A percentile compares a stretch with the other conserved stretches of the same genome.
Conservation (phyloP, 78 protist species). For the Acrasis kona region DNA sequence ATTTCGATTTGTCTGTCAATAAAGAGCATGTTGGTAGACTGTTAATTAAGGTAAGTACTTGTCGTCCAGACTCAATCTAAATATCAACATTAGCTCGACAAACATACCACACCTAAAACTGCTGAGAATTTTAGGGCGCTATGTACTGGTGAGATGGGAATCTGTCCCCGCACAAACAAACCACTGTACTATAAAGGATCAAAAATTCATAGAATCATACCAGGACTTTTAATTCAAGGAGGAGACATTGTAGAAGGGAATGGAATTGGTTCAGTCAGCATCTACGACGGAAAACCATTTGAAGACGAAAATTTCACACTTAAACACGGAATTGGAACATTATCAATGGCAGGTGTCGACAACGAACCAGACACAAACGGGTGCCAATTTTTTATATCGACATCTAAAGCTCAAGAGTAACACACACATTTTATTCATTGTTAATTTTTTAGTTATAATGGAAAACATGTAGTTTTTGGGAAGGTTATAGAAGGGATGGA, state of each 20-base stretch:
- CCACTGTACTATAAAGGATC: conserved; percentile 32
- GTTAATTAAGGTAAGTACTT: too few relatives aligned
- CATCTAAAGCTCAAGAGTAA: too few relatives aligned
- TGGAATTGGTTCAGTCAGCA: conserved; percentile 94
- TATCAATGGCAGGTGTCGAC: conserved; percentile 95
- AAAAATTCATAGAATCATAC: conserved; percentile 45
- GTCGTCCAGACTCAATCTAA: too few relatives aligned
- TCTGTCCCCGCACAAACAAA: too few relatives aligned
- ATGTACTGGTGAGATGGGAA: conserved; percentile 76
- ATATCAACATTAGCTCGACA: too few relatives aligned
- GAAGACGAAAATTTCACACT: conserved; percentile 44
- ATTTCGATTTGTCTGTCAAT: too few relatives aligned
- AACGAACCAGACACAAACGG: conserved; percentile 85
- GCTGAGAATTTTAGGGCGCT: conserved; percentile 82
- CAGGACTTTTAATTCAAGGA: conserved; percentile 63
- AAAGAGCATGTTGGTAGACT: too few relatives aligned
- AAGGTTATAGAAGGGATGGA: conserved; percentile 45
- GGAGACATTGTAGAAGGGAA: conserved; percentile 85
- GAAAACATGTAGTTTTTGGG: conserved; percentile 82
- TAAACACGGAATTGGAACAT: conserved; percentile 19
- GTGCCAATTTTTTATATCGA: conserved; percentile 61
- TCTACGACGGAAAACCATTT: conserved; percentile 63
- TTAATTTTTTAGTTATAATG: too few relatives aligned
- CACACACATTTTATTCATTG: too few relatives aligned
- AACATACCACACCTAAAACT: conserved; percentile 79